Conservation (phyloP, 208 protist species). For the Lotmaria passim region DNA sequence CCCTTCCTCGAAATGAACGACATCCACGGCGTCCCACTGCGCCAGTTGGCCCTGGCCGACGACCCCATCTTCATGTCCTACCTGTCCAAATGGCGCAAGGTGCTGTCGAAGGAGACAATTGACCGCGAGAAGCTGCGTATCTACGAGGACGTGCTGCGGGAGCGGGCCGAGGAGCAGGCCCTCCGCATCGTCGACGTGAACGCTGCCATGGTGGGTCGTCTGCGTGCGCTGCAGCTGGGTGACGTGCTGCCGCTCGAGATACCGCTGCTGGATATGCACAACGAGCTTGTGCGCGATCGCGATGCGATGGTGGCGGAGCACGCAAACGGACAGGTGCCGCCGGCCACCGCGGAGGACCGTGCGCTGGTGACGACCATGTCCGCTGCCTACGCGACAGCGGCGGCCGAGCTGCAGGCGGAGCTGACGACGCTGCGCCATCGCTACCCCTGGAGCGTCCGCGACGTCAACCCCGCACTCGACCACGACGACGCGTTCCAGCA, state of each 20-base stretch:
- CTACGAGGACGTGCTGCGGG: slow-evolving; percentile 69
- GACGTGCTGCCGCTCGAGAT: slow-evolving; percentile 10
- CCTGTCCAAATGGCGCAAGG: slow-evolving; percentile 44
- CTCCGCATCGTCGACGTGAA: slow-evolving; percentile 25
- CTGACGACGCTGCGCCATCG: slow-evolving; percentile 29
- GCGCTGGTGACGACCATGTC: slow-evolving; percentile 3
- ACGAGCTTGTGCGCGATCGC: slow-evolving; percentile 10
- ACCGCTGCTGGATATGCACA: slow-evolving; percentile 28
- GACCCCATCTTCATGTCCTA: slow-evolving; percentile 43
- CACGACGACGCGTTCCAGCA: slow-evolving; percentile 42
- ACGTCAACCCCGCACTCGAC: slow-evolving; percentile 52
- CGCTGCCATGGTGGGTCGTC: slow-evolving; percentile 19
- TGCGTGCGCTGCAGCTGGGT: slow-evolving; percentile 14
- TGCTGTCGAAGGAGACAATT: slow-evolving; percentile 45
- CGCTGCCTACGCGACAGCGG: background rate
- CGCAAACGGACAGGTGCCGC: slow-evolving; percentile 1
- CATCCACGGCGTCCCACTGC: slow-evolving; percentile 55
- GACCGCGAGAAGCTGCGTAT: slow-evolving; percentile 63
- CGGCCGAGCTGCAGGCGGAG: slow-evolving; percentile 21
- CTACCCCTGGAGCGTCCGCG: slow-evolving; percentile 54
- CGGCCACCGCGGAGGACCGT: slow-evolving; percentile 10
- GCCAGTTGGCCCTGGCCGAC: slow-evolving; percentile 42
- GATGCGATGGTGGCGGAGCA: slow-evolving; percentile 22
- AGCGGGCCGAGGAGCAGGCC: slow-evolving; percentile 47
- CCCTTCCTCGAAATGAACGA: slow-evolving; percentile 75